Base-by-base conservation (phyloP, 208 protist species). In the Trypanosoma avium region DNA sequence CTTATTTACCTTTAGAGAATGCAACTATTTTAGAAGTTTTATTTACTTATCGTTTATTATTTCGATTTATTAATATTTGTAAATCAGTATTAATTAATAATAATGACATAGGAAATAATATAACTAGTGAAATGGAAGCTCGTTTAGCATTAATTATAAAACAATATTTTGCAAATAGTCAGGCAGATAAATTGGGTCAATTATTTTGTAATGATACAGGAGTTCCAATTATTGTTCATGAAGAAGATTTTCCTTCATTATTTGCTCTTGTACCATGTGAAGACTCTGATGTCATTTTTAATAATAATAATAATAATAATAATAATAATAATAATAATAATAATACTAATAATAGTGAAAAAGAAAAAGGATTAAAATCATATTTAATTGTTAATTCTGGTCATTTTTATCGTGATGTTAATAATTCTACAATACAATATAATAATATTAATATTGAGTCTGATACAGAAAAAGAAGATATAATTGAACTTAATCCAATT, bases 41-140 rank as follows among this genome's bases (percentile, higher is more conserved):
- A 32, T 22, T 48, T 10, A 47, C 54, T 15, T 60, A 45, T 47
- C 54, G 54, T 29, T 15, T 60, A 17, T 47, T 60, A 22, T 60
- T 60, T 42, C 15, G 40, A 27, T 56, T 56, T 56, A 19, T 56
- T 15, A 35, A 33, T 1, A 35, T 47, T 47, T 47, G 54, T 46
- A 15, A n/a, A 29, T 9, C 40, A 4, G 33, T 48, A 4, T 26
- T 48, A 21, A n/a, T 17, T 21, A 8, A 10, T 3, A 21, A n/a
- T 43, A 24, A 48, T 26, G 27, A 8, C 17, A 3, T 32, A 3
- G 54, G 19, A 3, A 24, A 46, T 30, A 33, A 4, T 45, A 21
- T 33, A 21, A 45, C 29, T 46, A 46, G 5, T 7, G 54, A 45
- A 35, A 60, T 60, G 33, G 36, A 60, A 30, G n/a, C 19, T 0